Conservation (phyloP, 208 protist genomes). For the Crithidia expoeki region DNA sequence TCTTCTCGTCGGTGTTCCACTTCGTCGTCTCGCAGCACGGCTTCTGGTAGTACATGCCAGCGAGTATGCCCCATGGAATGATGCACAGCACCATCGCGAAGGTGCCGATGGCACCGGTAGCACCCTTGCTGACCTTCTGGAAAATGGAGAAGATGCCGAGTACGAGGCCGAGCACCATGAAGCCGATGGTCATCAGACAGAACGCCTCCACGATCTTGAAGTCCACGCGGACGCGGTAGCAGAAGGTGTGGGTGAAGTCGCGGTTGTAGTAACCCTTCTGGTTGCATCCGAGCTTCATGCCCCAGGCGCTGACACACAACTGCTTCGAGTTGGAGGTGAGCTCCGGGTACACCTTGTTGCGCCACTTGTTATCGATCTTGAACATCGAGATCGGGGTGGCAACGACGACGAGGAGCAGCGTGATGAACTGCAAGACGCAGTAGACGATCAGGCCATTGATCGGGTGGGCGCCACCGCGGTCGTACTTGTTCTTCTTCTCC, state of each 20-base stretch:
- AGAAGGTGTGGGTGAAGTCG: slow-evolving; percentile 50
- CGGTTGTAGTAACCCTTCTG: slow-evolving; percentile 40
- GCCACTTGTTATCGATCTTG: slow-evolving; percentile 33
- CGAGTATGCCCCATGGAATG: slow-evolving; percentile 52
- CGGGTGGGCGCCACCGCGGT: slow-evolving; percentile 30
- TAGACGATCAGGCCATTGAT: slow-evolving; percentile 45
- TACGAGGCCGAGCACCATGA: slow-evolving; percentile 41
- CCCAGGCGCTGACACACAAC: slow-evolving; percentile 64
- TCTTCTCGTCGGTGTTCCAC: slow-evolving; percentile 28
- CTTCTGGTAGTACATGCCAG: slow-evolving; percentile 52
- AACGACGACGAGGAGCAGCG: slow-evolving; percentile 44
- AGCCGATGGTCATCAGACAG: slow-evolving; percentile 60
- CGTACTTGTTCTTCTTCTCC: slow-evolving; percentile 41
- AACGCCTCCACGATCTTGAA: slow-evolving; percentile 64
- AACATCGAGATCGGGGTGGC: slow-evolving; percentile 58
- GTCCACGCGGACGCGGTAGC: slow-evolving; percentile 49
- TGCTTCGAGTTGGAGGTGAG: slow-evolving; percentile 7
- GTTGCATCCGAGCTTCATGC: slow-evolving; percentile 54
- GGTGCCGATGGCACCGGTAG: slow-evolving; percentile 33
- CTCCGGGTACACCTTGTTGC: slow-evolving; percentile 30
- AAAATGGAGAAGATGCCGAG: slow-evolving; percentile 30
- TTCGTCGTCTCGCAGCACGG: slow-evolving; percentile 44
- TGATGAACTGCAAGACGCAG: slow-evolving; percentile 37
- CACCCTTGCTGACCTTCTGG: slow-evolving; percentile 34
- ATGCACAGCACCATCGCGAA: slow-evolving; percentile 37